Conservation (phyloP, 2,329 filamentous ascomycete genomes). For the Pyricularia pennisetigena region DNA sequence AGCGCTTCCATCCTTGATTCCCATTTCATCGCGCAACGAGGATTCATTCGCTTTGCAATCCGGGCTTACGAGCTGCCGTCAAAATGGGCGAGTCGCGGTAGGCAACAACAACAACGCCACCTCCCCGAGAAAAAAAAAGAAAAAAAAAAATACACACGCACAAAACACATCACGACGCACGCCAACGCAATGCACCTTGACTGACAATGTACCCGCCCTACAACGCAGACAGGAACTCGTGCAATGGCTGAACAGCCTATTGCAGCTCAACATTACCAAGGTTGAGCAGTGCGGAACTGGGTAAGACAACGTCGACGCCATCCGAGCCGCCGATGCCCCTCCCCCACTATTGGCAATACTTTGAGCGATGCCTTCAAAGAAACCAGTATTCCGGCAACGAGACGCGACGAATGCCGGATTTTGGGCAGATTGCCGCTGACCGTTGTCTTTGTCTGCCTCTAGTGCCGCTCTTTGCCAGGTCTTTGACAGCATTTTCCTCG, state of each 20-base stretch:
- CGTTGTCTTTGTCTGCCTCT: conserved; percentile 6
- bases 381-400: neutral
- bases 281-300: conserved; percentile 98
- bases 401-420: neutral
- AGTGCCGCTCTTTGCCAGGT: conserved; percentile 95
- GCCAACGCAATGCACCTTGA: neutral
- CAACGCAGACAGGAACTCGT: conserved; percentile 79
- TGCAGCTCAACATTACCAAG: conserved; percentile 96
- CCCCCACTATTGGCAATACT: conserved; percentile 13
- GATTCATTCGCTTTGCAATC: neutral
- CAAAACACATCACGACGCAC: neutral
- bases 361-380: conserved; percentile 14
- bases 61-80: neutral
- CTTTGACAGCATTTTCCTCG: conserved; percentile 95
- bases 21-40: neutral
- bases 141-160: neutral
- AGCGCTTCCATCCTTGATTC: neutral
- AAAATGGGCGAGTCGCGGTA: neutral
- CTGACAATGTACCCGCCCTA: conserved; percentile 10
- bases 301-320: conserved; percentile 41
- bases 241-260: conserved; percentile 92
- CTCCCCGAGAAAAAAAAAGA: no score
- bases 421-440: neutral
- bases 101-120: neutral
- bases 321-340: conserved; percentile 18